Percentiles rank a stretch among this genome's conserved stretches.
Evolutionary conservation across 495 filamentous ascomycete species (phyloP).

Genomic region (Penicillium daleae): DNA sequence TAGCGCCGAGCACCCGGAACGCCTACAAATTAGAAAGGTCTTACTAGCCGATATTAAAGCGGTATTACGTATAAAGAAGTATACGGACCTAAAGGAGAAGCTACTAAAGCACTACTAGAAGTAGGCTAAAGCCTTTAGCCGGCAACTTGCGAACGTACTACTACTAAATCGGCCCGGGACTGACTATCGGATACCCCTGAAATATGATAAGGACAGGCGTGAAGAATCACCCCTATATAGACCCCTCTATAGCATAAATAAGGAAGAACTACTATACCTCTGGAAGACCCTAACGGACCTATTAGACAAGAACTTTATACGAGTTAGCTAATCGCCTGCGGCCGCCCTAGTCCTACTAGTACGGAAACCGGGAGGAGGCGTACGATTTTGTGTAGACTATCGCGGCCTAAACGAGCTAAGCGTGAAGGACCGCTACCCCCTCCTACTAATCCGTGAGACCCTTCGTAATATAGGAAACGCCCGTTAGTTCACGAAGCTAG

Average conservation of each 20-base stretch:
- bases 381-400: background rate
- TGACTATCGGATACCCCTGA: background rate
- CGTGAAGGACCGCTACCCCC: background rate
- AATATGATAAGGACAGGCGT: background rate
- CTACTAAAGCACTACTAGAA: background rate
- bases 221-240: background rate
- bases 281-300: background rate
- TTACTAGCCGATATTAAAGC: background rate
- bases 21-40: background rate
- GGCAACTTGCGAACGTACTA: background rate
- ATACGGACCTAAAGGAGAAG: background rate
- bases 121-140: background rate
- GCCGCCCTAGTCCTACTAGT: background rate
- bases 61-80: background rate
- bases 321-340: background rate
- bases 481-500: background rate
- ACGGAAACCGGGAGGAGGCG: background rate
- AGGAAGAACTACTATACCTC: background rate
- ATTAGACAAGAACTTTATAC: background rate
- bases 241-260: constrained; percentile 1
- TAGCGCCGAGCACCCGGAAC: background rate
- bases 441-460: background rate
- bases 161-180: background rate
- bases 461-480: background rate
- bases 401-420: background rate